Conservation (phyloP, 176 grass and related monocot genomes). For the Guadua angustifolia region DNA sequence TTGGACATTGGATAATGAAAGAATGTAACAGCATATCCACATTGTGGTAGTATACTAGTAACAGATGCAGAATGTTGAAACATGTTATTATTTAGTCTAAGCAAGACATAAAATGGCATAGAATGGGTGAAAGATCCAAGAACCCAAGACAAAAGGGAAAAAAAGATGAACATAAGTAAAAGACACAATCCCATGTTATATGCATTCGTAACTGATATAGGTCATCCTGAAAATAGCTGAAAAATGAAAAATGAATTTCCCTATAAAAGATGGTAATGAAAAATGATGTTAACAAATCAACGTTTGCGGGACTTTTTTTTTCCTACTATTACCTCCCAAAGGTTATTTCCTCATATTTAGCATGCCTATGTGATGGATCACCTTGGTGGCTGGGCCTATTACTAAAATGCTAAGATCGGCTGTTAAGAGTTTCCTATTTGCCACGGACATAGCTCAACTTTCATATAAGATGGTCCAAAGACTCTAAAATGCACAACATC, state of each 20-base stretch:
- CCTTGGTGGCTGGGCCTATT: not conserved
- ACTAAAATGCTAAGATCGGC: slow-evolving; percentile 17
- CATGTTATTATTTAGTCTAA: slow-evolving; percentile 15
- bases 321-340: slow-evolving; percentile 15
- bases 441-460: not conserved
- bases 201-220: not conserved
- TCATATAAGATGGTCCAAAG: not conserved
- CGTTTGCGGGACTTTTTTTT: not conserved
- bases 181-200: not conserved
- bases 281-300: not conserved
- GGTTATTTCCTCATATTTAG: slow-evolving; percentile 2
- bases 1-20: not conserved
- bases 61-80: slow-evolving; percentile 13
- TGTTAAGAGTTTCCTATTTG: not conserved
- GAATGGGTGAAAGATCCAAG: not conserved
- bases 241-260: not conserved
- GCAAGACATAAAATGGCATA: not conserved
- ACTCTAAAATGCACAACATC: slow-evolving; percentile 9
- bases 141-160: not conserved
- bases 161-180: not conserved
- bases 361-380: not conserved
- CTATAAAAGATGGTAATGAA: not conserved
- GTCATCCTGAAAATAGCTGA: not conserved
- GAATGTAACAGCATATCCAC: not conserved
- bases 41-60: not conserved